Percentiles rank a stretch among this genome's conserved stretches.
phyloP scores from a whole-genome alignment of 2,329 filamentous ascomycete genomes.

The Mycosphaerelloides madeirae region DNA sequence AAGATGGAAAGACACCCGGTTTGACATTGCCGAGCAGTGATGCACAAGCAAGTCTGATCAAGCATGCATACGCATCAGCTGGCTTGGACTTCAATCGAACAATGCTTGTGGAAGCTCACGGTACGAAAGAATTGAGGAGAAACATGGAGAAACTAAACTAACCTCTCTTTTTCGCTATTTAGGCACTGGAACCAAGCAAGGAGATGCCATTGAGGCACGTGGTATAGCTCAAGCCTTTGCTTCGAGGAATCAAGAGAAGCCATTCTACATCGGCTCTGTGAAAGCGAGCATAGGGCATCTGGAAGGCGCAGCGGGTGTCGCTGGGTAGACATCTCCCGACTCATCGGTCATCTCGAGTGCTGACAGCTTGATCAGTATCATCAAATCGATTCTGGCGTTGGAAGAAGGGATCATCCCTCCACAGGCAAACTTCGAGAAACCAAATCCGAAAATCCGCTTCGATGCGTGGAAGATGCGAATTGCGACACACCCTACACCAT shows the following conservation, averaged over 20 bases:
- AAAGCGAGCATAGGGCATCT: slow-evolving; percentile 17
- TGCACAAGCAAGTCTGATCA: slow-evolving; percentile 16
- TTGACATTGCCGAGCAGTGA: slow-evolving; percentile 13
- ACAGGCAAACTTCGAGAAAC: slow-evolving; percentile 16
- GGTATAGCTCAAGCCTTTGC: too few relatives aligned
- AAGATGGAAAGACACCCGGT: slow-evolving; percentile 15
- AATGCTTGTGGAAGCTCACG: too few relatives aligned
- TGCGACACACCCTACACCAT: slow-evolving; percentile 21
- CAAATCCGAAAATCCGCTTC: slow-evolving; percentile 29
- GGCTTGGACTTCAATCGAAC: too few relatives aligned
- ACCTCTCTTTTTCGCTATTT: too few relatives aligned
- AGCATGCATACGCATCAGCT: not conserved
- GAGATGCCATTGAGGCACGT: slow-evolving; percentile 1
- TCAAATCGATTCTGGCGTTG: slow-evolving; percentile 20
- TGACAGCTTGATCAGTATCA: not conserved
- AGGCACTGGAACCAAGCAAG: slow-evolving; percentile 7
- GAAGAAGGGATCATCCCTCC: slow-evolving; percentile 26
- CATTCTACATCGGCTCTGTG: slow-evolving; percentile 18
- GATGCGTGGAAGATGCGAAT: slow-evolving; percentile 17
- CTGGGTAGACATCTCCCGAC: not conserved
- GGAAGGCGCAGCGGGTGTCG: slow-evolving; percentile 3
- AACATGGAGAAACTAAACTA: too few relatives aligned
- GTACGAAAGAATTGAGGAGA: slow-evolving; percentile 12
- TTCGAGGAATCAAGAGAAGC: not conserved
- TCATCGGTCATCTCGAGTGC: slow-evolving; percentile 1